A percentile compares a stretch with the other conserved stretches of the same genome.
Conservation (phyloP, 495 filamentous ascomycete species). For the Lasiosphaeriaceae sp. region DNA sequence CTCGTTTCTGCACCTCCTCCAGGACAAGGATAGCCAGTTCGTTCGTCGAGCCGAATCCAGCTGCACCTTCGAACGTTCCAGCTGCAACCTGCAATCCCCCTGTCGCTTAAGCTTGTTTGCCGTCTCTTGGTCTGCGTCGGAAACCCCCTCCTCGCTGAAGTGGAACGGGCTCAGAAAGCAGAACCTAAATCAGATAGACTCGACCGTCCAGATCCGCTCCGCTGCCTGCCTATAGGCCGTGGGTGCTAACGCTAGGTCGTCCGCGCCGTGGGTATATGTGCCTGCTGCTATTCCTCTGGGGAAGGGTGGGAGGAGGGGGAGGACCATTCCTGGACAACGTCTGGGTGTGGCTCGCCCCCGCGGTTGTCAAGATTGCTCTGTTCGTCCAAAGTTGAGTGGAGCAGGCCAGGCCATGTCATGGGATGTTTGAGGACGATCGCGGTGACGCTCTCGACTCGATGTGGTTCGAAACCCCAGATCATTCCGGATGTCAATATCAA, state of each 20-base stretch:
- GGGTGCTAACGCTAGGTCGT: slow-evolving; percentile 8
- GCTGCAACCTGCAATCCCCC: slow-evolving; percentile 18
- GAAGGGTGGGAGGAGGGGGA: slow-evolving; percentile 6
- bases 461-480: slow-evolving; percentile 27
- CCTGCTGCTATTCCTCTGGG: slow-evolving; percentile 24
- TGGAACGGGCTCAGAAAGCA: slow-evolving; percentile 1
- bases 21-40: slow-evolving; percentile 1
- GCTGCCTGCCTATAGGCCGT: slow-evolving; percentile 13
- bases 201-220: slow-evolving; percentile 20
- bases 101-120: slow-evolving; percentile 18
- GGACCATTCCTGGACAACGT: slow-evolving; percentile 14
- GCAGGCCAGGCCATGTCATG: neutral
- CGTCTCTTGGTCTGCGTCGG: neutral
- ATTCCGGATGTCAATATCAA: slow-evolving; percentile 14
- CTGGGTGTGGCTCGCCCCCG: slow-evolving; percentile 1
- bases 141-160: slow-evolving; percentile 1
- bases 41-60: neutral
- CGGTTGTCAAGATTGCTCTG: slow-evolving; percentile 10
- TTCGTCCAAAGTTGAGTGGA: slow-evolving; percentile 16
- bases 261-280: slow-evolving; percentile 22
- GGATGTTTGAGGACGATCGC: slow-evolving; percentile 14
- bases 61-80: slow-evolving; percentile 6
- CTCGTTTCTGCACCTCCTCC: slow-evolving; percentile 4
- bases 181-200: slow-evolving; percentile 6
- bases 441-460: slow-evolving; percentile 4